Percentiles rank a stretch among this genome's conserved stretches.
phyloP scores from a whole-genome alignment of 1,139 yeast genomes.

The Debaryomyces robertsiae region DNA sequence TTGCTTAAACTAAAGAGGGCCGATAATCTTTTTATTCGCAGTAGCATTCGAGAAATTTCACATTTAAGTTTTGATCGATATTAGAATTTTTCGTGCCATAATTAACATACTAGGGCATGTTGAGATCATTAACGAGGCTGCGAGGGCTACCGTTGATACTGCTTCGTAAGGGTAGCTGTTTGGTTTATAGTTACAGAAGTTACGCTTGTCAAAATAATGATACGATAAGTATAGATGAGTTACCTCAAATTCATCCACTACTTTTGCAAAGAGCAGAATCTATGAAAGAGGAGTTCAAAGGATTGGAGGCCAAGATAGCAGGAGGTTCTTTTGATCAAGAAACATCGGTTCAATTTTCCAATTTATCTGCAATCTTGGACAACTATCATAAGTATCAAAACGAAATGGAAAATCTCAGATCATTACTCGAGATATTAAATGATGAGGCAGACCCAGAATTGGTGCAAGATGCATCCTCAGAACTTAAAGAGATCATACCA shows the following conservation, averaged over 20 bases:
- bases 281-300: slow-evolving; percentile 51
- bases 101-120: slow-evolving; percentile 1
- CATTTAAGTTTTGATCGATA: too few relatives aligned
- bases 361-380: slow-evolving; percentile 55
- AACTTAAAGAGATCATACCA: slow-evolving; percentile 34
- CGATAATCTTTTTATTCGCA: too few relatives aligned
- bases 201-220: not conserved
- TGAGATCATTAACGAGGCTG: not conserved
- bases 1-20: too few relatives aligned
- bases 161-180: not conserved
- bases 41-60: too few relatives aligned
- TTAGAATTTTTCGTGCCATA: too few relatives aligned
- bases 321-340: slow-evolving; percentile 55
- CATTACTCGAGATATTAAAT: slow-evolving; percentile 37
- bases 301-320: slow-evolving; percentile 50
- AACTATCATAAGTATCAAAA: slow-evolving; percentile 50
- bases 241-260: slow-evolving; percentile 54
- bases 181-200: not conserved
- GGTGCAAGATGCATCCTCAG: slow-evolving; percentile 30
- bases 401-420: slow-evolving; percentile 37
- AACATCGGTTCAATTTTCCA: slow-evolving; percentile 58
- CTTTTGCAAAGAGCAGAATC: slow-evolving; percentile 62
- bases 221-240: slow-evolving; percentile 11
- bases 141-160: not conserved
- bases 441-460: slow-evolving; percentile 33